Evolutionary conservation across 1,284 basidiomycete species (phyloP).

Genomic region (Irpex rosettiformis): DNA sequence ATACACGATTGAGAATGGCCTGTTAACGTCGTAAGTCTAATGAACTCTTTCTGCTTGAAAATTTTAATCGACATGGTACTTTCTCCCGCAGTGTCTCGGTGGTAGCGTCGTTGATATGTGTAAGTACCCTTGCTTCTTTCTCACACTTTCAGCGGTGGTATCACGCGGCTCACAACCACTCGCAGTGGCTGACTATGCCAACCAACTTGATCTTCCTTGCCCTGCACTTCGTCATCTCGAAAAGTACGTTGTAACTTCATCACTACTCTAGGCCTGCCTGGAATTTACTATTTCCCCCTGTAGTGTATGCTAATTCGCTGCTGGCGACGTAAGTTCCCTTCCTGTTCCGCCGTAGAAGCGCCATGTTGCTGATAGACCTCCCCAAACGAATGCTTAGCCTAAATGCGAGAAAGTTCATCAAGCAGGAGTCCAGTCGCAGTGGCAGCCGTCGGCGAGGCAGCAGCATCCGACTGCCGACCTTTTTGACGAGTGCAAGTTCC

Average conservation of each 20-base stretch:
- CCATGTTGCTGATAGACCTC: neutral
- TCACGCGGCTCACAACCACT: neutral
- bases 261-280: neutral
- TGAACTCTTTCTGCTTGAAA: neutral
- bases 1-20: slow-evolving; percentile 14
- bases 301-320: slow-evolving; percentile 15
- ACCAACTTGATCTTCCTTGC: slow-evolving; percentile 15
- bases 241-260: slow-evolving; percentile 8
- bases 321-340: slow-evolving; percentile 9
- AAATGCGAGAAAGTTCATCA: slow-evolving; percentile 12
- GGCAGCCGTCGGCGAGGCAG: neutral
- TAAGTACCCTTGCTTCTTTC: neutral
- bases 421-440: slow-evolving; percentile 5
- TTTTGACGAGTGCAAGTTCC: neutral
- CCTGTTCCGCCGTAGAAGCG: neutral
- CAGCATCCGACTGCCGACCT: slow-evolving; percentile 8
- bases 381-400: neutral
- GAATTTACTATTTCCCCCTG: neutral
- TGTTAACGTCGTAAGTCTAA: slow-evolving; percentile 9
- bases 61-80: neutral
- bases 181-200: slow-evolving; percentile 15
- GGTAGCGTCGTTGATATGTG: slow-evolving; percentile 13
- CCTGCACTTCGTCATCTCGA: slow-evolving; percentile 13
- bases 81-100: neutral
- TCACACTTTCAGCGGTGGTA: neutral